Evolutionary conservation across 805 yeast genomes (phyloP), one percentile per base, ranked within the genome.

Genomic region (Yamadazyma takamatsuzukensis): DNA sequence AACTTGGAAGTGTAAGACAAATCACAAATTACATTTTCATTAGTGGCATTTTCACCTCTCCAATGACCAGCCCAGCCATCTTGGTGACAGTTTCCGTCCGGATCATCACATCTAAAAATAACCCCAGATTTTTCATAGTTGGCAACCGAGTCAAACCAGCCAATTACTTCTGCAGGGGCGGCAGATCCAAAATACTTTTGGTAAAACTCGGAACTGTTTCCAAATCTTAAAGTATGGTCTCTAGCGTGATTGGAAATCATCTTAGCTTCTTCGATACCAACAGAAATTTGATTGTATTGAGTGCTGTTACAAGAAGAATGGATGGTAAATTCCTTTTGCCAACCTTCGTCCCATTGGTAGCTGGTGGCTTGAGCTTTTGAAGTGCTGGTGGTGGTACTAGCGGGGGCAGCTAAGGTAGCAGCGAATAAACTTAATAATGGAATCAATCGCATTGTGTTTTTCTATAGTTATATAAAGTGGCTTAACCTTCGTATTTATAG

Each of bases 11-110:
- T 45, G 45, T 53, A 65, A 29, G 64, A 60, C 21, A 53, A 41
- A 32, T 64, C 69, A 47, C 71, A 64, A 33, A 65, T 56, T 15
- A 61, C 68, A 12, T 61, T 64, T 43, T 65, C 68, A 30, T 54
- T 51, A 8, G 58, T 44, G 15, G 52, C 58, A 30, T 54, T 54
- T 14, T 45, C 47, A 15, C 53, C 61, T 41, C 70, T 53, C 53
- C 62, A 61, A 26, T 64, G 61, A 17, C 70, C 70, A 5, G 69
- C 65, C 50, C 59, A 64, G 18, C 56, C 54, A 17, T 47, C 53
- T 15, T 48, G 42, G 16, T 53, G 36, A 47, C 70, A 65, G 32
- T 49, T 43, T 4, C 61, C 63, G 38, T 64, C 69, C 11, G 50
- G 41, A 36, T 64, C 64, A 39, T 64, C 71, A 52, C 70, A 65